These are phyloP conservation scores for Durio zibethinus DNA, from an alignment of 345 rosid species.

Conservation along the genomic window DNA sequence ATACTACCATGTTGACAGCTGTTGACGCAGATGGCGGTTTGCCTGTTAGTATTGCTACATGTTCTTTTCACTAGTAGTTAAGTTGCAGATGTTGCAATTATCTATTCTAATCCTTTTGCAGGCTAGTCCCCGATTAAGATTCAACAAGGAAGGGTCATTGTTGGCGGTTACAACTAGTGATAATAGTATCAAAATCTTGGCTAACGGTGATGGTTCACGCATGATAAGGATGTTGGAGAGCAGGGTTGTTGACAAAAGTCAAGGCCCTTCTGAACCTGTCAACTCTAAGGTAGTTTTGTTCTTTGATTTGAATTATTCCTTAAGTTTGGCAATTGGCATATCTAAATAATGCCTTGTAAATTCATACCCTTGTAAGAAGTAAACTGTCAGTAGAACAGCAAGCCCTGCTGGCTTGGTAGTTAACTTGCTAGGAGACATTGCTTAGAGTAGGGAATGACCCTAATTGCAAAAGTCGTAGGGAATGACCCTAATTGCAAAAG, in stretches of 20 bases:
- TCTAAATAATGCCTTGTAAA: not conserved
- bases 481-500: too few relatives aligned
- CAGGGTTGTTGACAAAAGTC: constrained; percentile 37
- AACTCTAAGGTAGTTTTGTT: constrained; percentile 36
- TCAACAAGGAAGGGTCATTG: constrained; percentile 55
- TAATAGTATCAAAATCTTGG: constrained; percentile 52
- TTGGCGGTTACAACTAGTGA: constrained; percentile 53
- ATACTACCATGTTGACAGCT: constrained; percentile 32
- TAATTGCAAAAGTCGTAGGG: too few relatives aligned
- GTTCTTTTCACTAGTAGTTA: not conserved
- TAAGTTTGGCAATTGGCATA: not conserved
- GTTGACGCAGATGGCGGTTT: constrained; percentile 60
- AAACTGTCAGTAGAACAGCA: not conserved
- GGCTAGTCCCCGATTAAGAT: constrained; percentile 57
- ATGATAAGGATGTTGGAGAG: constrained; percentile 38
- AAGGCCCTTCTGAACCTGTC: constrained; percentile 37
- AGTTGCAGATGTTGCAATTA: not conserved
- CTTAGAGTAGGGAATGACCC: not conserved
- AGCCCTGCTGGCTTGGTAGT: not conserved
- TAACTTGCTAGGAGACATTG: not conserved
- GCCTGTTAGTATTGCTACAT: constrained; percentile 35
- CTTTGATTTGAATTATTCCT: not conserved
- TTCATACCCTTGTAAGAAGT: not conserved
- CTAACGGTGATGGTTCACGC: constrained; percentile 43
- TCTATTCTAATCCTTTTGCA: constrained; percentile 20